Conservation (phyloP, 2,329 filamentous ascomycete species). For the Xylogone sp. region DNA sequence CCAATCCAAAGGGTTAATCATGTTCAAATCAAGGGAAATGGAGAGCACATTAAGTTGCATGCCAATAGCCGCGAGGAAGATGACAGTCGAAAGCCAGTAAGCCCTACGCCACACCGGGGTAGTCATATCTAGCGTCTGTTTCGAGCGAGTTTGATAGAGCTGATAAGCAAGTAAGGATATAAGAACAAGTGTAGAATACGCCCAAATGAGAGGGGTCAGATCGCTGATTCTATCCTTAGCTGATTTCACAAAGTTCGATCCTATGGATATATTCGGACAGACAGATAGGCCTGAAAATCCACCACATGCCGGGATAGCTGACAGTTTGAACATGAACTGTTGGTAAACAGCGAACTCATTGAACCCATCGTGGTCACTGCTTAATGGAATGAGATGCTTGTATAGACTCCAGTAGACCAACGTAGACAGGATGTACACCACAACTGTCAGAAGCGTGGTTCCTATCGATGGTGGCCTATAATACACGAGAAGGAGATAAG, state of each 20-base stretch:
- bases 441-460: not conserved
- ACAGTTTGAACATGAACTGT: not conserved
- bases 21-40: not conserved
- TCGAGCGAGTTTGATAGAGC: not conserved
- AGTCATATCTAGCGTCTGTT: not conserved
- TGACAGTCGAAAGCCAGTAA: not conserved
- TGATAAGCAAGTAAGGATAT: not conserved
- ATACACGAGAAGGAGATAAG: not conserved
- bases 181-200: not conserved
- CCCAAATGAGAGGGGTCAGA: not conserved
- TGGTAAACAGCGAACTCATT: not conserved
- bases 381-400: not conserved
- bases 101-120: not conserved
- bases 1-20: not conserved
- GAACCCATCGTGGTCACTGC: not conserved
- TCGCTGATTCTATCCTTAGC: not conserved
- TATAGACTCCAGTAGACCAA: not conserved
- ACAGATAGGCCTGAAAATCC: not conserved
- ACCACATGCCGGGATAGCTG: not conserved
- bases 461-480: not conserved
- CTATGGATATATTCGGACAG: not conserved
- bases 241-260: not conserved
- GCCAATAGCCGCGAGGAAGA: not conserved
- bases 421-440: not conserved
- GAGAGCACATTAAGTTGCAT: not conserved